These are phyloP conservation scores for Acrocalymma vagum DNA, from an alignment of 2,329 filamentous ascomycete species.

Conservation along the genomic window DNA sequence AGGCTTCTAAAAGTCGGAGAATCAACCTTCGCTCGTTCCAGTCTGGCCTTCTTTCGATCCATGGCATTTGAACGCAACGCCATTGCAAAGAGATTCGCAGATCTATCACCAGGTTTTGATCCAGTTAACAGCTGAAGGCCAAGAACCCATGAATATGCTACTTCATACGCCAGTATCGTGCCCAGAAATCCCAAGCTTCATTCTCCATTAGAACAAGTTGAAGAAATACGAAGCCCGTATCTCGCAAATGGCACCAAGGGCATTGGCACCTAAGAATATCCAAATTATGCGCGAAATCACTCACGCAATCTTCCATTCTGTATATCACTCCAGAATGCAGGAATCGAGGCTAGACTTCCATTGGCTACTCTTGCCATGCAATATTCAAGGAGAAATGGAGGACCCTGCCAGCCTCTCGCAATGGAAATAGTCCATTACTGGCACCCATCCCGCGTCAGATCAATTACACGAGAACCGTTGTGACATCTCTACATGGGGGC, in stretches of 20 bases:
- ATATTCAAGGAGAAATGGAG: conserved; percentile 10
- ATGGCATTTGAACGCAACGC: conserved; percentile 30
- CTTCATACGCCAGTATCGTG: conserved; percentile 30
- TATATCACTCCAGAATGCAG: conserved; percentile 29
- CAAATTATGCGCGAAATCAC: conserved; percentile 31
- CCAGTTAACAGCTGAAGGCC: conserved; percentile 14
- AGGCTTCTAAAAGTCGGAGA: conserved; percentile 34
- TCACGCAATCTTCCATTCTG: conserved; percentile 31
- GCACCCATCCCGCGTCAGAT: conserved; percentile 16
- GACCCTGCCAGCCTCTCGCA: conserved; percentile 16
- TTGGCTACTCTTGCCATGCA: conserved; percentile 37
- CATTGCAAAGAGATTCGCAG: conserved; percentile 17
- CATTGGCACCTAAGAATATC: conserved; percentile 24
- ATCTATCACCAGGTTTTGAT: conserved; percentile 30
- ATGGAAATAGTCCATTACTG: conserved; percentile 25
- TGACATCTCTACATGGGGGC: conserved; percentile 29
- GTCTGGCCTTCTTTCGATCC: conserved; percentile 38
- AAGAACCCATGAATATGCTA: conserved; percentile 26
- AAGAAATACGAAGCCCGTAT: conserved; percentile 27
- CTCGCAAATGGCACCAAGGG: conserved; percentile 15
- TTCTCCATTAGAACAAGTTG: conserved; percentile 42
- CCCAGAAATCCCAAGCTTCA: conserved; percentile 25
- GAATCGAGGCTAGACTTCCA: conserved; percentile 36
- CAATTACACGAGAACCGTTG: conserved; percentile 13
- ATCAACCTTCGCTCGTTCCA: conserved; percentile 34